Base-by-base conservation (phyloP, 202 grass and related monocot genomes). In the Panicum hallii region DNA sequence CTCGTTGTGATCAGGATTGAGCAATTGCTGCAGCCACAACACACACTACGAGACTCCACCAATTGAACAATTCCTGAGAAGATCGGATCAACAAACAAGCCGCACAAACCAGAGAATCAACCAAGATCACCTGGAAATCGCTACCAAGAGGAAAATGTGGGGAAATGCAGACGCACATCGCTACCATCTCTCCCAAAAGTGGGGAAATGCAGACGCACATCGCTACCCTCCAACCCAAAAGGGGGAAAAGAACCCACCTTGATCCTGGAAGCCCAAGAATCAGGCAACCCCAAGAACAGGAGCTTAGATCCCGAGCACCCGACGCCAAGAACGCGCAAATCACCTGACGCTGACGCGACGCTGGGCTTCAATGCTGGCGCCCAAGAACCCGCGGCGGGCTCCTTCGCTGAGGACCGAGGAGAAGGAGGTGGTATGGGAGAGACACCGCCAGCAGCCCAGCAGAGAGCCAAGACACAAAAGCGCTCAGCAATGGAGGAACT, bases 311-410 rank as follows among this genome's bases (percentile, higher is more conserved):
- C 46, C 36, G 12, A 71, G 19, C 17, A 58, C 28, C 22, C 15
- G 4, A 58, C 19, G 11, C 58, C 14, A 72, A 41, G 47, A 82
- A 70, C 22, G 10, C 36, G 63, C 16, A 55, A 68, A 15, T 74
- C 43, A 88, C 87, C 75, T 88, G 75, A 74, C 68, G 10, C 44
- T 36, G 74, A 79, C 41, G 64, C 80, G 47, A 75, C 14, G 5
- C 2, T 47, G 36, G 13, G 57, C 56, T 38, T 38, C 50, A 72
- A 82, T 45, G 75, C 48, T 67, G 67, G 75, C 0, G 26, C 20
- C 40, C 14, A 64, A 83, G 74, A 78, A 65, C 16, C 38, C 20
- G 79, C 79, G 22, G 63, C 13, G 13, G 28, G 54, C 32, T 69
- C 38, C 66, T 23, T 69, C 14, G n/a, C 9, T 11, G 60, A 53